Percentiles rank a stretch among this genome's conserved stretches.
These are phyloP conservation scores for Pelargonium nanum DNA, from an alignment of 345 rosid genomes.

Conservation along the genomic window DNA sequence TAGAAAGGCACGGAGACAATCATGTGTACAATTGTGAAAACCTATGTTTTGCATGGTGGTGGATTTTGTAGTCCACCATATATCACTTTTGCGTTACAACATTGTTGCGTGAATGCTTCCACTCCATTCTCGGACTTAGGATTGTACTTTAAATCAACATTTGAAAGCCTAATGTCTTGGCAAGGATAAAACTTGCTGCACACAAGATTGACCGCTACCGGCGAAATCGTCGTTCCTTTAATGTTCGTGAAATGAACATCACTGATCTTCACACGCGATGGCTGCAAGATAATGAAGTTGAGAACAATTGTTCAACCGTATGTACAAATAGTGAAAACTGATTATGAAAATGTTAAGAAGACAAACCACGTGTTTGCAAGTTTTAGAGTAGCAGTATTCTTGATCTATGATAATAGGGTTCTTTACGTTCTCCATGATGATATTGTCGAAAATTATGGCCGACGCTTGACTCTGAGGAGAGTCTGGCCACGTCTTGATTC, in stretches of 20 bases:
- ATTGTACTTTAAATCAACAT: conserved; percentile 27
- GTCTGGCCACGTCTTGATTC: conserved; percentile 63
- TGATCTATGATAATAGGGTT: conserved; percentile 71
- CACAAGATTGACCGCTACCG: conserved; percentile 25
- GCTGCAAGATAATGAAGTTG: conserved; percentile 18
- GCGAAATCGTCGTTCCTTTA: conserved; percentile 32
- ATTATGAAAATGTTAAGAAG: not conserved
- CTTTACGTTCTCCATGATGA: conserved; percentile 40
- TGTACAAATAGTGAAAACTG: not conserved
- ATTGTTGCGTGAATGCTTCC: not conserved
- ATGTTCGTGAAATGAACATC: conserved; percentile 33
- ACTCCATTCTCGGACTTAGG: not conserved
- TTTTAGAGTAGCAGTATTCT: conserved; percentile 20
- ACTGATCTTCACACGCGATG: conserved; percentile 38
- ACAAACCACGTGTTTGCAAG: conserved; percentile 12
- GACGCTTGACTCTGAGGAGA: conserved; percentile 39
- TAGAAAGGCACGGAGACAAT: no score
- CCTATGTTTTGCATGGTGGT: not conserved
- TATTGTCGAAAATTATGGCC: conserved; percentile 29
- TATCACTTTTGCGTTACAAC: not conserved
- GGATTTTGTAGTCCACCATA: not conserved
- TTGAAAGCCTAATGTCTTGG: conserved; percentile 20
- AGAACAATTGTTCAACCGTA: not conserved
- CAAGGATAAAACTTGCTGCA: conserved; percentile 52
- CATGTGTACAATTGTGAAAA: not conserved